Percentiles rank a stretch among this genome's conserved stretches.
Evolutionary conservation across 495 filamentous ascomycete species (phyloP).

Genomic region (Chlorociboria aeruginascens): DNA sequence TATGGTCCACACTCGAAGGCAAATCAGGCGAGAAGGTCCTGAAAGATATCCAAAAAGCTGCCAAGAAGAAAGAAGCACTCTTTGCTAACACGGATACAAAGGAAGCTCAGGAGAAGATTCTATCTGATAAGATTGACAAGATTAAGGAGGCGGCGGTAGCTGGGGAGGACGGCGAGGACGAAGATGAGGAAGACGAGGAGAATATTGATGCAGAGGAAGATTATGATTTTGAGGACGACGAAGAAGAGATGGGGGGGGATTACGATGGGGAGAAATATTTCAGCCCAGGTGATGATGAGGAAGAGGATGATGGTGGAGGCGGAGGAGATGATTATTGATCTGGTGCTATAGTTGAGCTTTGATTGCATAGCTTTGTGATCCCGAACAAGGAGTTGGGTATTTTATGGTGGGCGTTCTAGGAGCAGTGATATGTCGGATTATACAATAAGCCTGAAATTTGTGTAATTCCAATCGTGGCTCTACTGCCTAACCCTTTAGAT

Average conservation of each 20-base stretch:
- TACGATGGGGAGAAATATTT: conserved; percentile 46
- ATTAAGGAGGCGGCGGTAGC: conserved; percentile 24
- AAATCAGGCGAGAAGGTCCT: conserved; percentile 20
- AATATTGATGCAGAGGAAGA: conserved; percentile 21
- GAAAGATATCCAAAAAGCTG: conserved; percentile 6
- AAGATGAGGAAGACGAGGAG: conserved; percentile 31
- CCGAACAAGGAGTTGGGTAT: too few species aligned
- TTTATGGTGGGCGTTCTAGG: too few species aligned
- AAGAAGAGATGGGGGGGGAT: conserved; percentile 35
- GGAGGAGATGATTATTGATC: conserved; percentile 25
- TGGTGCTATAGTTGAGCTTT: too few species aligned
- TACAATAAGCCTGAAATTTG: too few species aligned
- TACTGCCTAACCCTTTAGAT: too few species aligned
- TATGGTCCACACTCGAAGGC: conserved; percentile 38
- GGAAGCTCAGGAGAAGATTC: conserved; percentile 13
- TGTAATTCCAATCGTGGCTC: too few species aligned
- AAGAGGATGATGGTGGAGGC: conserved; percentile 26
- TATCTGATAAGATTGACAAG: conserved; percentile 18
- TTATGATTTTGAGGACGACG: conserved; percentile 25
- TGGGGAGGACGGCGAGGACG: conserved; percentile 26
- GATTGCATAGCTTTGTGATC: too few species aligned
- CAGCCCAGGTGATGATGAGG: conserved; percentile 24
- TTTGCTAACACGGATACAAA: conserved; percentile 9
- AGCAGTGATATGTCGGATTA: too few species aligned
- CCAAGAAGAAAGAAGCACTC: conserved; percentile 23